Evolutionary conservation across 805 yeast species (phyloP), one percentile per base, ranked within the genome.

Genomic region (Soucietia sequanensis): DNA sequence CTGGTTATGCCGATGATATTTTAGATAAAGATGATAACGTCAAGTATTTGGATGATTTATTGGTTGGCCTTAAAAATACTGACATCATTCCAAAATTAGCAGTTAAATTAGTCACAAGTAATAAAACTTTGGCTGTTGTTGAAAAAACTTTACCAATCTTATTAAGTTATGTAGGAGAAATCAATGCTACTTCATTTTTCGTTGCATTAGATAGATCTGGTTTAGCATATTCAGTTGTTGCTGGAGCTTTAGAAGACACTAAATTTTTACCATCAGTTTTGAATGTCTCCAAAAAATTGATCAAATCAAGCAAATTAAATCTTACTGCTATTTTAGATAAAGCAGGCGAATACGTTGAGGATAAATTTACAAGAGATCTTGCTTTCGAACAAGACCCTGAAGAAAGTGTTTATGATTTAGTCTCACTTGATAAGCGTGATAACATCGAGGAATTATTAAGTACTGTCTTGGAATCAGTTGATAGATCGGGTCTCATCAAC

Each of bases 121-220:
- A 56, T 41, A 28, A 15, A 12, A 57, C 60, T 20, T 42, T 46
- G 35, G 19, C 33, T 1, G 35, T 58, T 29, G 47, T 48, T 12
- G 35, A 38, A n/a, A 37, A 29, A 5, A 33, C 48, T 2, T 42
- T 57, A 23, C 43, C 38, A 23, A 44, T 43, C 14, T 41, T 47
- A 10, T 40, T 53, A 28, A 25, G 27, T 7, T 24, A 41, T 27
- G 43, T 42, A 14, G 43, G 42, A 2, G 41, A 37, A 10, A 34
- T 47, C 35, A 52, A 60, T 39, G 38, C 54, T 15, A 58, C 62
- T 18, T 34, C 48, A 7, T 37, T 60, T 15, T 58, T 52, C 32
- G 50, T 46, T 31, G 62, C 61, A 5, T 53, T 59, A 34, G 60
- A 57, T 35, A 39, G 48, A 24, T 58, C 63, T 15, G 58, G 58